These are phyloP conservation scores for Aristolochia contorta DNA, from an alignment of 164 flowering plant genomes.

Conservation along the genomic window DNA sequence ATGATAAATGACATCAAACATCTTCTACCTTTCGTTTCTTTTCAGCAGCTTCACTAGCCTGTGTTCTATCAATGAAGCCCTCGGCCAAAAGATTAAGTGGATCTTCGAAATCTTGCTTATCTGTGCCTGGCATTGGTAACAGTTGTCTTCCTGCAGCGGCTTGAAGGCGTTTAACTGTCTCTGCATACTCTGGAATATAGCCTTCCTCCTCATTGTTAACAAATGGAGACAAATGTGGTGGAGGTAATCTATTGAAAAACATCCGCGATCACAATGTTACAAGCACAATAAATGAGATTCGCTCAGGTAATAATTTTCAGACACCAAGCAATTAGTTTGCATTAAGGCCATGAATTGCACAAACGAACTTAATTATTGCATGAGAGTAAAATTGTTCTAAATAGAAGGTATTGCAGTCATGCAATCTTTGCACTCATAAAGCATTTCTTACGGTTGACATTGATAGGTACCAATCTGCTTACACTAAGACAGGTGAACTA, in stretches of 20 bases:
- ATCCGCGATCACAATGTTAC: neutral
- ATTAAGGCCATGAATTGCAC: no score
- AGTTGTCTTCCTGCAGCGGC: constrained; percentile 68
- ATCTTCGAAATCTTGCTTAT: constrained; percentile 58
- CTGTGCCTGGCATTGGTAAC: constrained; percentile 68
- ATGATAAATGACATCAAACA: neutral
- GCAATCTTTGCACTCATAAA: no score
- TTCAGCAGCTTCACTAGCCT: constrained; percentile 75
- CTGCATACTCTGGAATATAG: constrained; percentile 88
- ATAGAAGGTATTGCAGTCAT: no score
- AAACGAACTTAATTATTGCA: no score
- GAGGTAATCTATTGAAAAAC: constrained; percentile 51
- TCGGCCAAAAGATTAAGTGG: constrained; percentile 58
- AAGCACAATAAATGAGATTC: neutral
- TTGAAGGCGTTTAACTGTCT: constrained; percentile 60
- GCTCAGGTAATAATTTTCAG: no score
- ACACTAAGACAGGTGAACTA: no score
- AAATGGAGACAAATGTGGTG: constrained; percentile 94
- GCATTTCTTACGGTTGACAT: no score
- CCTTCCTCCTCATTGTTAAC: constrained; percentile 89
- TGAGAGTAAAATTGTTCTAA: no score
- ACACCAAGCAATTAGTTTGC: no score
- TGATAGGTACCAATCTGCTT: no score
- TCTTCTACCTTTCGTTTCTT: constrained; percentile 50
- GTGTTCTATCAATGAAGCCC: constrained; percentile 56